A percentile compares a stretch with the other conserved stretches of the same genome.
Conservation (phyloP, 352 stramenopile genomes). For the Phytopythium boreale region DNA sequence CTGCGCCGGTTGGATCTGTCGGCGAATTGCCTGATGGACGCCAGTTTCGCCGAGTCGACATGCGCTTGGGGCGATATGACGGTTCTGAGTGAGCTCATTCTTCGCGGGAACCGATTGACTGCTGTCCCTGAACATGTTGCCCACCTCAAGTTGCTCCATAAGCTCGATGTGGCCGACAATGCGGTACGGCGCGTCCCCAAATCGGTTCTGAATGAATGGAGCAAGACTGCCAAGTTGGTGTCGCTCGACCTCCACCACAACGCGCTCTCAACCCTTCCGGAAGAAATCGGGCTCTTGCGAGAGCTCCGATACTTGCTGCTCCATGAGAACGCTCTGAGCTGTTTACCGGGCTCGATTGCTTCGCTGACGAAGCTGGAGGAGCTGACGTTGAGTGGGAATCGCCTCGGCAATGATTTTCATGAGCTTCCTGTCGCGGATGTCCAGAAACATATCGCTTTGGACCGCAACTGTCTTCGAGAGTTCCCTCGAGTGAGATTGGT, state of each 20-base stretch:
- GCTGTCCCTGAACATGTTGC: slow-evolving; percentile 13
- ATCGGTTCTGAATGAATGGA: slow-evolving; percentile 24
- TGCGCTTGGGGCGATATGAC: slow-evolving; percentile 17
- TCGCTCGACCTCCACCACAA: slow-evolving; percentile 43
- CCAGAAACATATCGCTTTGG: slow-evolving; percentile 22
- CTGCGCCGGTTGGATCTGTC: slow-evolving; percentile 33
- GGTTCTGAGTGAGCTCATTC: slow-evolving; percentile 12
- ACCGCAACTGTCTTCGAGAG: slow-evolving; percentile 37
- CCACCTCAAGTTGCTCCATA: slow-evolving; percentile 15
- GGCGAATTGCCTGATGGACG: slow-evolving; percentile 32
- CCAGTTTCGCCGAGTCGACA: slow-evolving; percentile 20
- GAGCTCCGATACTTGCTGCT: slow-evolving; percentile 26
- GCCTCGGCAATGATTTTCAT: slow-evolving; percentile 14
- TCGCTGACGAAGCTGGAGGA: slow-evolving; percentile 21
- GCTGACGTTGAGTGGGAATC: slow-evolving; percentile 19
- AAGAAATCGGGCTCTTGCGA: slow-evolving; percentile 30
- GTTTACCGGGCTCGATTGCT: slow-evolving; percentile 22
- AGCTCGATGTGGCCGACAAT: slow-evolving; percentile 22
- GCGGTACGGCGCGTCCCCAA: slow-evolving; percentile 15
- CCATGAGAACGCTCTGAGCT: slow-evolving; percentile 42
- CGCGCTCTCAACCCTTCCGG: slow-evolving; percentile 27
- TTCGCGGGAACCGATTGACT: slow-evolving; percentile 20
- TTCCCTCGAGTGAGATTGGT: slow-evolving; percentile 16
- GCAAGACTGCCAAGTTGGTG: slow-evolving; percentile 13
- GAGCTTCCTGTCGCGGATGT: slow-evolving; percentile 22